A percentile compares a stretch with the other conserved stretches of the same genome.
These are phyloP conservation scores for Ochromonadaceae sp. DNA, from an alignment of 352 stramenopile species.

Conservation along the genomic window DNA sequence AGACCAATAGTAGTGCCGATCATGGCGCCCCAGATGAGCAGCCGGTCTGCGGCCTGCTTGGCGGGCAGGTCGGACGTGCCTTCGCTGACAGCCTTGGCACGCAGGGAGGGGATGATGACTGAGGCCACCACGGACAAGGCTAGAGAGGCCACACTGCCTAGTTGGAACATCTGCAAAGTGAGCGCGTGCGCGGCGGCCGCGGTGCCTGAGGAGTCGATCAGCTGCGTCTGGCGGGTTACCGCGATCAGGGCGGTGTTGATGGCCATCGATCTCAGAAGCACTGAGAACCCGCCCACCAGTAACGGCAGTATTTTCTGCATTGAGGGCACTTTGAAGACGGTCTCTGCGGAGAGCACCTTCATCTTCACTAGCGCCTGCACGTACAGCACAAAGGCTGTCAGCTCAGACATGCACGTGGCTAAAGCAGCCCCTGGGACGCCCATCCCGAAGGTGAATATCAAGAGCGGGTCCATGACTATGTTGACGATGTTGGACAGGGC, in stretches of 20 bases:
- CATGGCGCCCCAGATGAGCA: background rate
- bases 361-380: background rate
- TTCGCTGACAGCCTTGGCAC: background rate
- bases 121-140: background rate
- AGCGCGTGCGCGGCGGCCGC: constrained; percentile 12
- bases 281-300: background rate
- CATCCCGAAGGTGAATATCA: constrained; percentile 41
- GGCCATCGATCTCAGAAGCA: background rate
- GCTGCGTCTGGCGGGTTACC: background rate
- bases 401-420: constrained; percentile 42
- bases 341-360: background rate
- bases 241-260: background rate
- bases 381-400: constrained; percentile 40
- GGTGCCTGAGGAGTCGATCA: constrained; percentile 5
- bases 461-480: constrained; percentile 45
- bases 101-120: background rate
- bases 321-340: background rate
- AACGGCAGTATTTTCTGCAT: background rate
- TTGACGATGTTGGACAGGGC: constrained; percentile 42
- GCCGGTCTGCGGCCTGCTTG: background rate
- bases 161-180: constrained; percentile 12
- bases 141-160: constrained; percentile 2
- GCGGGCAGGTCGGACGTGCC: background rate
- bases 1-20: no score
- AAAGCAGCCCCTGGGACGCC: constrained; percentile 45